phyloP scores from a whole-genome alignment of 2,329 filamentous ascomycete species.

The Nothophoma quercina region DNA sequence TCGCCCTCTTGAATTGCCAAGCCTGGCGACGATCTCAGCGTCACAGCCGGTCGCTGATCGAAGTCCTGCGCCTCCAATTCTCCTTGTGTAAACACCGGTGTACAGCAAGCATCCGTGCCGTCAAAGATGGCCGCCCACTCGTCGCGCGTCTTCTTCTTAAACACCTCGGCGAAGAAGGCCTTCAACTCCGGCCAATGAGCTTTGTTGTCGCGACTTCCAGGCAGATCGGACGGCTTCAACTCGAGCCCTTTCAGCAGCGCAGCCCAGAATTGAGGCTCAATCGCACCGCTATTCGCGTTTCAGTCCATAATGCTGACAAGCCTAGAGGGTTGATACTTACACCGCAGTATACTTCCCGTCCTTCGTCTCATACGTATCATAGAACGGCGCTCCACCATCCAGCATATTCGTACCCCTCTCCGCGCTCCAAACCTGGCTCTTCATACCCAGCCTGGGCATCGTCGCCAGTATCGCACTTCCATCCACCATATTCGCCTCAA shows the following conservation, averaged over 20 bases:
- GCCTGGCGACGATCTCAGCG: constrained; percentile 73
- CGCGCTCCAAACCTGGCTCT: constrained; percentile 67
- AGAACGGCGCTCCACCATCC: constrained; percentile 87
- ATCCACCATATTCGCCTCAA: constrained; percentile 98
- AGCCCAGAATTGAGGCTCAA: constrained; percentile 86
- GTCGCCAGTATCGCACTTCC: constrained; percentile 80
- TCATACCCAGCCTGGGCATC: constrained; percentile 74
- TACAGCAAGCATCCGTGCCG: constrained; percentile 89
- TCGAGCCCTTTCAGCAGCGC: constrained; percentile 72
- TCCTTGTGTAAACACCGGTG: constrained; percentile 79
- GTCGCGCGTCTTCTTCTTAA: constrained; percentile 71
- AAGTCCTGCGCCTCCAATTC: constrained; percentile 73
- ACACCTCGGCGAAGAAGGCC: constrained; percentile 66
- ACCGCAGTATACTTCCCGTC: constrained; percentile 84
- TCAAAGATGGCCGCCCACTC: constrained; percentile 91
- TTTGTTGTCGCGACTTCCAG: constrained; percentile 64
- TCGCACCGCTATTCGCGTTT: constrained; percentile 75
- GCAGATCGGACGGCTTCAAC: constrained; percentile 58
- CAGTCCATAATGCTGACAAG: too few relatives aligned
- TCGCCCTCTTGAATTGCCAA: constrained; percentile 64
- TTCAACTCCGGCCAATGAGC: constrained; percentile 73
- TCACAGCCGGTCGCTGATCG: constrained; percentile 75
- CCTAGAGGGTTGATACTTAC: too few relatives aligned
- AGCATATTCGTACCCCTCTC: constrained; percentile 78
- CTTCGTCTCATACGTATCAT: constrained; percentile 85